Evolutionary conservation across 441 rosid genomes (phyloP).

Genomic region (Populus tomentosa): DNA sequence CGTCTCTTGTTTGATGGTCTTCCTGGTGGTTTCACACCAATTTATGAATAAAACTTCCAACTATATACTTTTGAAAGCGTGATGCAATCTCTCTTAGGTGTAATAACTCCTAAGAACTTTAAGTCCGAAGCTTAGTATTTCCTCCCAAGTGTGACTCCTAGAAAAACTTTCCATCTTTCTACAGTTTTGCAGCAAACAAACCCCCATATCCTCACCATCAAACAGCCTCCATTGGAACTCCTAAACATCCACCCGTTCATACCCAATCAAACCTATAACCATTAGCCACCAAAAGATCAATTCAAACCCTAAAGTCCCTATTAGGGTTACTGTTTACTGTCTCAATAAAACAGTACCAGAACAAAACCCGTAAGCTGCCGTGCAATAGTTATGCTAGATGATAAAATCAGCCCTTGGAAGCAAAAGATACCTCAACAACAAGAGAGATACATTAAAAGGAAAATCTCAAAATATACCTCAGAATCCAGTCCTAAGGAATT

Average conservation of each 20-base stretch:
- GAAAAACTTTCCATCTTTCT: neutral
- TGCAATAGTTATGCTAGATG: neutral
- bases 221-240: neutral
- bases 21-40: neutral
- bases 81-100: neutral
- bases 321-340: neutral
- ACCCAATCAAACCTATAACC: neutral
- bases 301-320: neutral
- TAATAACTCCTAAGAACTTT: neutral
- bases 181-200: neutral
- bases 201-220: neutral
- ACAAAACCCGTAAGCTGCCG: no score
- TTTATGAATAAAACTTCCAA: no score
- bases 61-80: neutral
- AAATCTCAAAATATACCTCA: slow-evolving; percentile 33
- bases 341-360: neutral
- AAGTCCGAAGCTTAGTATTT: neutral
- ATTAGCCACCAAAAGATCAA: neutral
- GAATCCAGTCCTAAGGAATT: no score
- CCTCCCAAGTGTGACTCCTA: neutral
- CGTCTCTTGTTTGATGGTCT: neutral
- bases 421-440: neutral
- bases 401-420: neutral
- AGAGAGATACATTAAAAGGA: neutral
- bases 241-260: neutral